Base-by-base conservation (phyloP, 2,329 filamentous ascomycete species). In the Diaporthe caulivora region DNA sequence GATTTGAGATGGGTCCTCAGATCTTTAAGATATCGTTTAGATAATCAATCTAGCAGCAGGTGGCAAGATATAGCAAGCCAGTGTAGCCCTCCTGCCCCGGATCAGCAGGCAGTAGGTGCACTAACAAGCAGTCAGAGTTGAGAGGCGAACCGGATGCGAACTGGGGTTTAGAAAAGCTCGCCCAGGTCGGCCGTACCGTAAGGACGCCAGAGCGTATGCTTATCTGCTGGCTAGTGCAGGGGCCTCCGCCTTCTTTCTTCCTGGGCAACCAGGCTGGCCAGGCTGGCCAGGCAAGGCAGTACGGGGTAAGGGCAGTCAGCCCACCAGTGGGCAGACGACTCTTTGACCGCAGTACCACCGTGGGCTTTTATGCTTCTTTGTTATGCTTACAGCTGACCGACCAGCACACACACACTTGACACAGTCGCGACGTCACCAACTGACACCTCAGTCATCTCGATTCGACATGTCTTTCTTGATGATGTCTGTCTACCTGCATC, bases 11-110 rank as follows among this genome's bases (percentile, higher is more conserved):
- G 13, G 18, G 21, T 44, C 24, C 29, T 57, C 44, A 53, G 62
- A 53, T 67, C 62, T 51, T 67, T 40, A 29, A 67, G 62, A 53
- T 67, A 53, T 67, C 62, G 49, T 67, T 40, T 40, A 67, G 62
- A 53, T 67, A 40, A 40, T 51, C 29, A 34, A 34, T 40, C 37
- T 40, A 40, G 37, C 11, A 40, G 37, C 13, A 4, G 13, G 44
- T 65, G 21, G 44, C 29, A 26, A 51, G 7, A 34, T 34, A 26
- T 21, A 37, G 42, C 1, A 51, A 40, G 37, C 7, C 29, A 26
- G 29, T 51, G 44, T 31, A n/a, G 44, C 21, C 21, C 18, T 51
- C 17, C 9, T 65, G 8, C 57, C 57, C 42, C 44, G 18, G 62
- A 65, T 65, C 62, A 4, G 13, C 21, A 34, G 34, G 34, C 34